Percentiles rank a stretch among this genome's conserved stretches.
Conservation (phyloP, 257 asterid species). For the Solanum clarkiae region DNA sequence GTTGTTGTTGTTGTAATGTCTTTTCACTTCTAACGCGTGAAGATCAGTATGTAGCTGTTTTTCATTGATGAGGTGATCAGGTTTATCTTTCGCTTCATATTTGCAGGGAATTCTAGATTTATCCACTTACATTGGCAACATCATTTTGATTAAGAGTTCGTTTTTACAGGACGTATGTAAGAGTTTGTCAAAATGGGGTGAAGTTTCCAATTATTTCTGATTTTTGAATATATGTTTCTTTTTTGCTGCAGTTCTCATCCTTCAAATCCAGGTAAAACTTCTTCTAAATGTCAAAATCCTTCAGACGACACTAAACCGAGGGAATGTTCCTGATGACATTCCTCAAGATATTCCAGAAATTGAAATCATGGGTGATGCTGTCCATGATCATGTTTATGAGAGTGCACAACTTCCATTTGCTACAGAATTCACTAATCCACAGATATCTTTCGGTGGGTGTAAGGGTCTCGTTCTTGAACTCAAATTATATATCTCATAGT, state of each 20-base stretch:
- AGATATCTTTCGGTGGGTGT: constrained; percentile 34
- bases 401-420: constrained; percentile 10
- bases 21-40: constrained; percentile 33
- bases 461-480: background rate
- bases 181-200: constrained; percentile 13
- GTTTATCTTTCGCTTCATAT: background rate
- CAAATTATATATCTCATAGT: background rate
- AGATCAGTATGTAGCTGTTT: constrained; percentile 16
- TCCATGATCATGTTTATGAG: constrained; percentile 15
- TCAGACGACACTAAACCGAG: constrained; percentile 4
- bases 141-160: background rate
- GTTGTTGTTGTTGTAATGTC: too few species aligned
- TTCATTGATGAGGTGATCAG: constrained; percentile 32
- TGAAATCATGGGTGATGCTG: constrained; percentile 44
- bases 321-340: constrained; percentile 10
- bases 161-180: constrained; percentile 22
- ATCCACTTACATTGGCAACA: background rate
- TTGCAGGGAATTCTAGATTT: background rate
- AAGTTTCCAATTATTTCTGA: background rate
- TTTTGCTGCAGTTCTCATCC: constrained; percentile 27
- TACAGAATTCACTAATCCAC: constrained; percentile 14
- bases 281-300: background rate
- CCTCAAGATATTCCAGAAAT: constrained; percentile 22
- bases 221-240: background rate
- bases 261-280: constrained; percentile 3